Base-by-base conservation (phyloP, 331 rosid species). In the Ulmus americana region DNA sequence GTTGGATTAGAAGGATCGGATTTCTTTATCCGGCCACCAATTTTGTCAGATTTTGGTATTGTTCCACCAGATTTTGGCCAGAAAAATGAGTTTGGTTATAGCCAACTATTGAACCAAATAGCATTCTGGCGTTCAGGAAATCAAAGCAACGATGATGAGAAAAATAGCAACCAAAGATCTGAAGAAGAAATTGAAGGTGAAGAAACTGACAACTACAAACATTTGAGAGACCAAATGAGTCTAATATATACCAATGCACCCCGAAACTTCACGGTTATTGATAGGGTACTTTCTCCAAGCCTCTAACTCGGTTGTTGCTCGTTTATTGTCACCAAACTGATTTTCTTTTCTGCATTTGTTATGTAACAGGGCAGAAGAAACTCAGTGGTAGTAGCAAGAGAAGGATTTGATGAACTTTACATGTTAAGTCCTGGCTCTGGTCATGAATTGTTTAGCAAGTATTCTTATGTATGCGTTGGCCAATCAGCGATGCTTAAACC, bases 321-420 rank as follows among this genome's bases (percentile, higher is more conserved):
- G 7, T 16, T 11, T 11, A 15, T 41, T 40, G 35, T 8, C 20
- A 13, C 48, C 9, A 42, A 43, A n/a, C 15, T 42, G 38, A 43
- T 43, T 5, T 56, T 28, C 41, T 20, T 28, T 55, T 5, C 45
- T 45, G 10, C 45, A 1, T 59, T n/a, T 59, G 65, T 3, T 1
- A 12, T 71, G 75, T 45, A 43, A 66, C 90, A 92, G 97, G 96
- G 97, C 46, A 86, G 94, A 74, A 85, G 97, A 82, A 92, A 86
- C 71, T 92, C 97, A 4, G 85, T 91, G 50, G 55, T 65, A 22
- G 65, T 92, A 3, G 94, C 86, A 72, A 83, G 96, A 74, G 77
- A 71, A 22, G 96, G 96, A 63, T 89, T 89, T 67, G 94, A 78
- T 38, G 95, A 92, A 76, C 59, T 81, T 9, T 92, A 83, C 78